Base-by-base conservation (phyloP, 108 stramenopile species). In the Chaetoceros muelleri region DNA sequence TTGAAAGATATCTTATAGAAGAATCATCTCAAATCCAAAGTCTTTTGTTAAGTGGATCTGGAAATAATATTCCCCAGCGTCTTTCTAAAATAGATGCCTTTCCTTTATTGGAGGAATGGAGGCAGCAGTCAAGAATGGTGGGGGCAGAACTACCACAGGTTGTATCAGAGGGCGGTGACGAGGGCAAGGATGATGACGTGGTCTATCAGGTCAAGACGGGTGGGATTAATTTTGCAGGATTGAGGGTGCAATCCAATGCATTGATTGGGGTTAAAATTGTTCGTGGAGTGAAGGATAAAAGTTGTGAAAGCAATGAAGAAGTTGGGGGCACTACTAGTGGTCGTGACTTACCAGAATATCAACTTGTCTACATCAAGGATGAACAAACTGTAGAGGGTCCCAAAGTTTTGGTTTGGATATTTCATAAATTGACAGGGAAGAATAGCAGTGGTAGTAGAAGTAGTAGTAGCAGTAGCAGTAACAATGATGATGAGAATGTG, bases 181-280 rank as follows among this genome's bases (percentile, higher is more conserved):
- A 40, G 5, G 8, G 13, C n/a, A 24, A 44, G 1, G 20, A 27
- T 30, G 16, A 13, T n/a, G 60, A 60, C 30, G 48, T 34, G 30
- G 20, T 60, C 19, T 25, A 29, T n/a, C 27, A 31, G 1, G 64
- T 72, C 25, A 30, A 34, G 7, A 64, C 70, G 19, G 24, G 61
- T 1, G 73, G 66, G 1, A 60, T 72, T 2, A n/a, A 80, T n/a
- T 70, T 80, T 55, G 70, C 71, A 25, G 78, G 78, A 7, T 49
- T 80, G 22, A 56, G 52, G n/a, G 44, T 75, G 5, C 45, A 51
- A 21, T 56, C 61, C 1, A 48, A 27, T 0, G 71, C 67, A 20
- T 48, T 26, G 25, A 66, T 66, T 48, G 78, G 78, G 18, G 47
- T 53, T n/a, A 75, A 70, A 25, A 20, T 52, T 2, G 31, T 66